Evolutionary conservation across 1,139 yeast genomes (phyloP).

Genomic region (Pichia norvegensis): DNA sequence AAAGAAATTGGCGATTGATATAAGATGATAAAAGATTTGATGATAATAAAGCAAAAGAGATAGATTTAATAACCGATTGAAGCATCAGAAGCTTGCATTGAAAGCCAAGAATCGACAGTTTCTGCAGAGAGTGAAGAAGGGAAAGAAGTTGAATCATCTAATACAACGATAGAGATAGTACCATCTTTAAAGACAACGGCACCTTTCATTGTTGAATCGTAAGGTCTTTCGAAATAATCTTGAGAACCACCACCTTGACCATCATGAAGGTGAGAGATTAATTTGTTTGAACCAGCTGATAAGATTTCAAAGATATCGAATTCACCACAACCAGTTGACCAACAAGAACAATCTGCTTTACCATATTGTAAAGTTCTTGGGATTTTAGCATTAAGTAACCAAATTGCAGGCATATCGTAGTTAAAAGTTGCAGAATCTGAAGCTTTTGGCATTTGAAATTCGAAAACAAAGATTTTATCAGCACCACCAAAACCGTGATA

Average conservation of each 20-base stretch:
- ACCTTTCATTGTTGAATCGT: constrained; percentile 69
- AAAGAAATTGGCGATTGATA: not conserved
- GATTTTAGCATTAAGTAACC: constrained; percentile 90
- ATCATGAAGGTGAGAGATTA: constrained; percentile 78
- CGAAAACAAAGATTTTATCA: constrained; percentile 78
- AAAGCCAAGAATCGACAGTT: constrained; percentile 52
- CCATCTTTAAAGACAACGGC: constrained; percentile 71
- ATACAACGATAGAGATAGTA: constrained; percentile 50
- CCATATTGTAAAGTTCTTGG: constrained; percentile 94
- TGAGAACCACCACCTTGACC: constrained; percentile 92
- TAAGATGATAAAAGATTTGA: not conserved
- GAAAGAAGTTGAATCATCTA: constrained; percentile 50
- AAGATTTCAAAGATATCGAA: constrained; percentile 85
- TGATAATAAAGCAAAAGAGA: not conserved
- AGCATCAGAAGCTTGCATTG: constrained; percentile 44
- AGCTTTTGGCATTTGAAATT: constrained; percentile 85
- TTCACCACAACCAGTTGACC: constrained; percentile 97
- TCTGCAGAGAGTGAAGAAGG: constrained; percentile 43
- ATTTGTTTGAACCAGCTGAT: constrained; percentile 59
- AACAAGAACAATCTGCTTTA: constrained; percentile 73
- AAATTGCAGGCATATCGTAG: constrained; percentile 91
- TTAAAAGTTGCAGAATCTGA: constrained; percentile 36
- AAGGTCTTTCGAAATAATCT: constrained; percentile 84
- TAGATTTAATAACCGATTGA: not conserved
- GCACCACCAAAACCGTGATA: constrained; percentile 82